Conservation (phyloP, 352 stramenopile genomes). For the Proteromonas lacertae region DNA sequence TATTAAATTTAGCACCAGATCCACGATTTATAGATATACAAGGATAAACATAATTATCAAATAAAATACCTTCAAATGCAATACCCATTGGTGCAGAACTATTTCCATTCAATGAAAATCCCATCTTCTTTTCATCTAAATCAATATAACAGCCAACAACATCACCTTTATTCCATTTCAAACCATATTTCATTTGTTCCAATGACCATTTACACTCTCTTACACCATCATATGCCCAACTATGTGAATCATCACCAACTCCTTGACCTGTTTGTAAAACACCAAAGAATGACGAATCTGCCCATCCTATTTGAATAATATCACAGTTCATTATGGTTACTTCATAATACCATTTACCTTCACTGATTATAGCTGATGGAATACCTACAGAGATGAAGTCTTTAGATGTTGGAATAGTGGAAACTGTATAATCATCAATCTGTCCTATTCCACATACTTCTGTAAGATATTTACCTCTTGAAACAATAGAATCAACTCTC, state of each 20-base stretch:
- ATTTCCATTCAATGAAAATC: slow-evolving; percentile 34
- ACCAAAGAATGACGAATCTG: slow-evolving; percentile 45
- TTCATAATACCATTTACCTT: slow-evolving; percentile 65
- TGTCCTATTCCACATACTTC: no score
- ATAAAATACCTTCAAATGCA: slow-evolving; percentile 24
- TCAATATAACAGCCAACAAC: slow-evolving; percentile 41
- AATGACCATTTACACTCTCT: slow-evolving; percentile 51
- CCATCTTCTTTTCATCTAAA: slow-evolving; percentile 21
- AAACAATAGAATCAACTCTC: no score
- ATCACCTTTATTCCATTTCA: slow-evolving; percentile 49
- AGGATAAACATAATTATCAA: slow-evolving; percentile 26
- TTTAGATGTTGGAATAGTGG: no score
- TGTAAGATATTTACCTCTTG: no score
- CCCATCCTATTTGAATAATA: slow-evolving; percentile 61
- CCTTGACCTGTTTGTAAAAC: slow-evolving; percentile 46
- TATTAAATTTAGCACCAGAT: slow-evolving; percentile 24
- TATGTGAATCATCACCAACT: slow-evolving; percentile 47
- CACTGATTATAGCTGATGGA: not conserved
- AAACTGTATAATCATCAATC: no score
- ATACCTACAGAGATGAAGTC: no score
- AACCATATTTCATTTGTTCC: slow-evolving; percentile 37
- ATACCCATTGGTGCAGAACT: slow-evolving; percentile 28
- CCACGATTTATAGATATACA: slow-evolving; percentile 32
- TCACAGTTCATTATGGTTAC: slow-evolving; percentile 45
- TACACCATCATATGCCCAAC: slow-evolving; percentile 60